Evolutionary conservation across 768 basidiomycete species (phyloP).

Genomic region (Podaxis sp.): DNA sequence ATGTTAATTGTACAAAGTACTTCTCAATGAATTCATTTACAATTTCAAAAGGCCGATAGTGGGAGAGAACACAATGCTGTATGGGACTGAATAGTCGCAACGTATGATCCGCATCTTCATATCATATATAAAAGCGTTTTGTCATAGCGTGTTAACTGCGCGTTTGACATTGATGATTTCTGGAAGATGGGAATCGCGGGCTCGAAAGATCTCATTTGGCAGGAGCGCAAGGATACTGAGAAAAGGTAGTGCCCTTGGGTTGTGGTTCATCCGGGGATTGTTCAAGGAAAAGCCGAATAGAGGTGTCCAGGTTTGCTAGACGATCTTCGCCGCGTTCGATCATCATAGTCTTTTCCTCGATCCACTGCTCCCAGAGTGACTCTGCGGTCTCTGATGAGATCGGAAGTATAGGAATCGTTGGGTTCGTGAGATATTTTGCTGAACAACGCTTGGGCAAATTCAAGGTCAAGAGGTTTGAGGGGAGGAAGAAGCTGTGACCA

Average conservation of each 20-base stretch:
- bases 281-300: slow-evolving; percentile 25
- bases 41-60: slow-evolving; percentile 18
- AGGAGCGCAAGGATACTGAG: slow-evolving; percentile 24
- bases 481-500: slow-evolving; percentile 23
- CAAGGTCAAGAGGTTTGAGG: slow-evolving; percentile 21
- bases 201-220: slow-evolving; percentile 22
- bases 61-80: slow-evolving; percentile 20
- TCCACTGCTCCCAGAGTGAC: slow-evolving; percentile 26
- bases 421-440: slow-evolving; percentile 19
- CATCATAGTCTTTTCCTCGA: slow-evolving; percentile 23
- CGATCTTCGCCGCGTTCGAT: slow-evolving; percentile 23
- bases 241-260: slow-evolving; percentile 21
- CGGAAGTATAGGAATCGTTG: slow-evolving; percentile 17
- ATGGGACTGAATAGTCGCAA: slow-evolving; percentile 25
- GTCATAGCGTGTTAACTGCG: slow-evolving; percentile 21
- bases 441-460: slow-evolving; percentile 22
- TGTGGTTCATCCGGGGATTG: slow-evolving; percentile 21
- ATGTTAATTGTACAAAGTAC: slow-evolving; percentile 19
- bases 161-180: slow-evolving; percentile 19
- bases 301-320: slow-evolving; percentile 25
- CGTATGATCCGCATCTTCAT: slow-evolving; percentile 16
- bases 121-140: slow-evolving; percentile 23
- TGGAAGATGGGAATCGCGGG: slow-evolving; percentile 17
- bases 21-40: slow-evolving; percentile 18
- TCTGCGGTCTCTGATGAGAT: slow-evolving; percentile 20